phyloP scores from a whole-genome alignment of 2,329 filamentous ascomycete species.

The Coniochaeta prunicola region DNA sequence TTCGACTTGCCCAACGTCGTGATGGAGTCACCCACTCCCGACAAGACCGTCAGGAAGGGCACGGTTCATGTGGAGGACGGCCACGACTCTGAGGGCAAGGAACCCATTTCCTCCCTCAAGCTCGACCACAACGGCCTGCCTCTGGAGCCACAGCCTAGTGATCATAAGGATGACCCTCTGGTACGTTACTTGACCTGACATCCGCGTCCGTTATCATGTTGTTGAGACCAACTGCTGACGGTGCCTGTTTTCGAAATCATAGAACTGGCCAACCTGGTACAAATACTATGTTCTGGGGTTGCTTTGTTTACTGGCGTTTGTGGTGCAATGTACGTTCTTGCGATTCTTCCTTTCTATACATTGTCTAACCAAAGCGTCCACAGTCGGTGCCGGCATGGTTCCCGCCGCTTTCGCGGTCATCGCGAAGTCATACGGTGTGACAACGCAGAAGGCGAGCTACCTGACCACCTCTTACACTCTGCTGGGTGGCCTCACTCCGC shows the following conservation, averaged over 20 bases:
- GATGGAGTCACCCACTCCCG: neutral
- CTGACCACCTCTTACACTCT: conserved; percentile 18
- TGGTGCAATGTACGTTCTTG: conserved; percentile 19
- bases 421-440: neutral
- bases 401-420: conserved; percentile 9
- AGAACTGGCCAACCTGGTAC: conserved; percentile 14
- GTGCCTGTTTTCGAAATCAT: neutral
- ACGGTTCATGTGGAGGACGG: neutral
- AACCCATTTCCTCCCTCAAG: neutral
- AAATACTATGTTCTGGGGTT: conserved; percentile 18
- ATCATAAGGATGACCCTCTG: conserved; percentile 16
- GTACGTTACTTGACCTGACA: neutral
- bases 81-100: neutral
- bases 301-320: conserved; percentile 20
- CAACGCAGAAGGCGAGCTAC: neutral
- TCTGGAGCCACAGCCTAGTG: conserved; percentile 14
- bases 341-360: conserved; percentile 22
- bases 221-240: neutral
- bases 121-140: conserved; percentile 16
- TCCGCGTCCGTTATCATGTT: neutral
- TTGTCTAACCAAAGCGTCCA: conserved; percentile 12
- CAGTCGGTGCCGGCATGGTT: conserved; percentile 20
- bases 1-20: neutral
- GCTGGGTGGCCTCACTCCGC: conserved; percentile 21
- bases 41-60: neutral